Evolutionary conservation across 805 yeast species (phyloP), one percentile per base, ranked within the genome.

Genomic region (Zygosaccharomyces lentus): DNA sequence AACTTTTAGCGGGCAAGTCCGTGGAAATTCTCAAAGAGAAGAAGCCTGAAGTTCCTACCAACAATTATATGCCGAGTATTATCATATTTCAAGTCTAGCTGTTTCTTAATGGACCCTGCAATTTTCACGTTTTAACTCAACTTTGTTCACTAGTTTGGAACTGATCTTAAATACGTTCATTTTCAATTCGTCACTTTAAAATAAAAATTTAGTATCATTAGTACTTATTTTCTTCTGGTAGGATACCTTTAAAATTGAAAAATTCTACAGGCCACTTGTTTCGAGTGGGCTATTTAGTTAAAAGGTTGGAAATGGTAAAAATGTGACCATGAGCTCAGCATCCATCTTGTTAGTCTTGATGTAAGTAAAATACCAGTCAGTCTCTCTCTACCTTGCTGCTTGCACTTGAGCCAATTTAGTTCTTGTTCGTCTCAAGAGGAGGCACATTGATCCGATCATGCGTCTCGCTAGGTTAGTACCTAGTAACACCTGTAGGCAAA

Each of bases 11-110:
- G 21, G 21, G 21, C 21, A 19, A 19, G 5, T 19, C 21, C 5
- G 21, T 19, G 21, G 21, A 19, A 5, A 3, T 19, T 19, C 5
- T 19, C 21, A 19, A 19, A 3, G 5, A 5, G 21, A 19, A 19
- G 21, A 19, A 19, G 21, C 21, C 93, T 91, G 64, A 85, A 86
- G 55, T 80, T 81, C 62, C 78, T 82, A 9, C 93, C 95, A 45
- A 84, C 89, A 41, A 86, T 75, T 2, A 83, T 87, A 61, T 85
- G 91, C 93, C 93, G 86, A 31, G 86, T 78, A 21, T 80, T 75
- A 0, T 89, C 91, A 48, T 72, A 76, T 37, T 71, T 63, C 38
- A 74, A 72, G 59, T 85, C 93, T 63, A 84, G 63, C 38, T 72
- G 71, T 54, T 81, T 81, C 67, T 85, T 86, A 49, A 84, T 64